Percentiles rank a stretch among this genome's conserved stretches.
phyloP scores from a whole-genome alignment of 768 basidiomycete genomes.

The Calocybe gangraenosa region DNA sequence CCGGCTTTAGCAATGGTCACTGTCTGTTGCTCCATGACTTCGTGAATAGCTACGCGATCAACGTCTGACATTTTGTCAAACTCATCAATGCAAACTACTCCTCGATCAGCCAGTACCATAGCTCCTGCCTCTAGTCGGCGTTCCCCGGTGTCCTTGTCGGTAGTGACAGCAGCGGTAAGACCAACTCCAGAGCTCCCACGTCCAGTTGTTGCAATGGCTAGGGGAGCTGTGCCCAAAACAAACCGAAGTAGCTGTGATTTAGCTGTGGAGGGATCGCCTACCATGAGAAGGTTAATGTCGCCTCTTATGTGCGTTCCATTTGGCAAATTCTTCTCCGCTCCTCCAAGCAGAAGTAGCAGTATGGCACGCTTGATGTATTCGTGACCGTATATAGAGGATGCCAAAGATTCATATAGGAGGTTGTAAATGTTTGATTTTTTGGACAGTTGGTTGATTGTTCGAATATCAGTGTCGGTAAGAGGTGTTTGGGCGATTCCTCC shows the following conservation, averaged over 20 bases:
- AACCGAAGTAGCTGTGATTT: constrained; percentile 96
- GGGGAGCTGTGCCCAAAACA: constrained; percentile 90
- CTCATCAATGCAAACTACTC: constrained; percentile 99
- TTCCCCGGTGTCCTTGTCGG: constrained; percentile 97
- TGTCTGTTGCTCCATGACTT: constrained; percentile 99
- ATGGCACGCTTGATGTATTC: constrained; percentile 95
- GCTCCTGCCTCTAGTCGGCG: constrained; percentile 96
- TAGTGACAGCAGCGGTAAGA: constrained; percentile 97
- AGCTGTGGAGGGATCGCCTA: constrained; percentile 98
- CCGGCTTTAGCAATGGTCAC: constrained; percentile 99
- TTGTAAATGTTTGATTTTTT: constrained; percentile 85
- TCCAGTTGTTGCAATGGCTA: constrained; percentile 98
- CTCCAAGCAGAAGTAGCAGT: constrained; percentile 88
- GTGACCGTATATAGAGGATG: constrained; percentile 96
- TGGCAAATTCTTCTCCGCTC: constrained; percentile 94
- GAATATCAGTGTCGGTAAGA: constrained; percentile 91
- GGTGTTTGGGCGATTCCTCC: constrained; percentile 92
- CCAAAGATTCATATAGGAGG: constrained; percentile 90
- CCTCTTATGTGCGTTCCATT: constrained; percentile 99
- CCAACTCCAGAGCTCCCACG: constrained; percentile 98
- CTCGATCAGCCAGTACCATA: constrained; percentile 98
- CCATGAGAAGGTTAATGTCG: constrained; percentile 99
- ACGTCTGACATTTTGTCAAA: constrained; percentile 99
- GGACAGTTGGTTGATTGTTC: constrained; percentile 89
- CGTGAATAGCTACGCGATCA: constrained; percentile 98